These are phyloP conservation scores for Pulveroboletus frians DNA, from an alignment of 768 basidiomycete species.

Conservation along the genomic window DNA sequence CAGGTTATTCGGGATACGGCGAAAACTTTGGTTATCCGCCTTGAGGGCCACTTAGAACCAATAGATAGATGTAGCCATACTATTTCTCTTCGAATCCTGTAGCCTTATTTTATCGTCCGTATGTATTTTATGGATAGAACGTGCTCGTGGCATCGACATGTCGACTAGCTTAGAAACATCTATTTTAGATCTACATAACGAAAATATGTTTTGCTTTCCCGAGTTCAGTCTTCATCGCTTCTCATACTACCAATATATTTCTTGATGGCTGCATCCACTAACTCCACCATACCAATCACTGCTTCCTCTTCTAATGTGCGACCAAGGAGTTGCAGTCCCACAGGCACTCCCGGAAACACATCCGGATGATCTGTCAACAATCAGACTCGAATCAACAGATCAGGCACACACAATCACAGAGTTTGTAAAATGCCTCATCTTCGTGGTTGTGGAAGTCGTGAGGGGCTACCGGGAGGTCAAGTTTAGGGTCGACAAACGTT, in stretches of 20 bases:
- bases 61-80: neutral
- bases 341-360: conserved; percentile 40
- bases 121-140: neutral
- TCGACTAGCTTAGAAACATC: neutral
- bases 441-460: conserved; percentile 39
- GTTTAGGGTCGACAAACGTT: conserved; percentile 37
- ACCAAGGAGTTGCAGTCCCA: conserved; percentile 46
- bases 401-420: conserved; percentile 26
- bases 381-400: neutral
- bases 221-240: neutral
- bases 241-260: conserved; percentile 1
- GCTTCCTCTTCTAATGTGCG: conserved; percentile 49
- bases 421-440: conserved; percentile 41
- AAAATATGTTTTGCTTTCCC: neutral
- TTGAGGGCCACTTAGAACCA: neutral
- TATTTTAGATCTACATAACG: neutral
- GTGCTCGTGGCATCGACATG: neutral
- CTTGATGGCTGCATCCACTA: conserved; percentile 37
- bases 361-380: conserved; percentile 38
- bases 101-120: neutral
- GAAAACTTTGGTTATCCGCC: neutral
- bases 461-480: conserved; percentile 34
- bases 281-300: conserved; percentile 44
- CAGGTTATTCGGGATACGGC: neutral
- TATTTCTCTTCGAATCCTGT: neutral